Percentiles rank a stretch among this genome's conserved stretches.
Conservation (phyloP, 306 rosid species). For the Chamaecrista fasciculata region DNA sequence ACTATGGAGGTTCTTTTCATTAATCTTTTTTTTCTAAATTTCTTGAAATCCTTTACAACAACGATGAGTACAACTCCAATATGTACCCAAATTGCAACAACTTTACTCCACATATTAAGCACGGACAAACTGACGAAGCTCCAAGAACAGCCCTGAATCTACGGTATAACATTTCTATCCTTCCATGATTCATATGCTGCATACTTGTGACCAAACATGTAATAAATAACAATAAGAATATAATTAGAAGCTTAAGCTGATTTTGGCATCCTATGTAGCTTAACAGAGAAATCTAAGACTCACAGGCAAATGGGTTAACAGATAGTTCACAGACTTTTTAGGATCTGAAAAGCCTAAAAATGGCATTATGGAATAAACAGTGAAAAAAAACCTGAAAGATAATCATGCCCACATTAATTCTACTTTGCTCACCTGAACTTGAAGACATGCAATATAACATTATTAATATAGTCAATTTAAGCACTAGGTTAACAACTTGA, state of each 20-base stretch:
- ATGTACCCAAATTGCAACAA: not conserved
- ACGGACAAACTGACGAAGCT: no score
- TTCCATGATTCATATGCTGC: not conserved
- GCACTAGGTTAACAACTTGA: not conserved
- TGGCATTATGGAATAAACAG: not conserved
- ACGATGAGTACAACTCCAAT: not conserved
- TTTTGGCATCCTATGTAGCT: not conserved
- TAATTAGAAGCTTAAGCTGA: not conserved
- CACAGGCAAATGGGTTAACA: not conserved
- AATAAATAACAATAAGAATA: not conserved
- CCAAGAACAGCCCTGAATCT: not conserved
- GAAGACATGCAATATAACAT: slow-evolving; percentile 9
- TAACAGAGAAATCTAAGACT: not conserved
- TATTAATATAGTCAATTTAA: no score
- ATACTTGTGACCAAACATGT: not conserved
- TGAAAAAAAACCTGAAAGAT: no score
- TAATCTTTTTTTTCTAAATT: slow-evolving; percentile 6
- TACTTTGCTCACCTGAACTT: slow-evolving; percentile 6
- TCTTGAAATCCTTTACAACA: not conserved
- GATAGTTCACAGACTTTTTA: not conserved
- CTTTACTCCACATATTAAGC: not conserved
- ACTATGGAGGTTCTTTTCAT: not conserved
- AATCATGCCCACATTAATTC: not conserved
- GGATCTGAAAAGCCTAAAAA: not conserved
- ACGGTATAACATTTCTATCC: not conserved